Base-by-base conservation (phyloP, 2,329 filamentous ascomycete genomes). In the Claviceps cyperi region DNA sequence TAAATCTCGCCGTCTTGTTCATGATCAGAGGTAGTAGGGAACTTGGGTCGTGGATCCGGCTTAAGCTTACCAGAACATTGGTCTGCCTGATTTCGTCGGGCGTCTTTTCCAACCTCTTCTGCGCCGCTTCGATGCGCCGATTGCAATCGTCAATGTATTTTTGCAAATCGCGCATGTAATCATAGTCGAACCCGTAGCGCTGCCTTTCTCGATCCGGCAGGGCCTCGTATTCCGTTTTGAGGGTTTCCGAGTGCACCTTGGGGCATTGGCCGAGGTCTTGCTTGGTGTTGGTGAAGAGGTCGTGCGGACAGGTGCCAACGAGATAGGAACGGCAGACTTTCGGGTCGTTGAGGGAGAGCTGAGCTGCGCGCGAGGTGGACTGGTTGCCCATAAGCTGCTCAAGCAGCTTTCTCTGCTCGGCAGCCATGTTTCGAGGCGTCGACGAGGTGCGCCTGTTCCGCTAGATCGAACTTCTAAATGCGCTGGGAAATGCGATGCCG, bases 221-320 rank as follows among this genome's bases (percentile, higher is more conserved):
- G 1, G 71, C 75, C 58, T 94, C 85, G 66, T 92, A 98, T 65
- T 98, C 90, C 46, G 82, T 74, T 68, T 95, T 96, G 56, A 97
- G 76, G 13, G 81, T 80, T 64, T 96, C 90, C 46, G 81, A 86
- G 70, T 98, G 92, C 24, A 91, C 78, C 64, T 91, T 92, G 47
- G 86, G 79, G 63, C 92, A 98, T 0, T 81, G 78, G 2, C 92
- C 92, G 36, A 97, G 78, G 65, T 98, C 92, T 52, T 97, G 90
- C 72, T 96, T 97, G 44, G 92, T 98, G 71, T 98, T 98, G 57
- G 91, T 98, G 77, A 98, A 98, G 62, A 98, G 87, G 65, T 98
- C 92, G 74, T 97, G 91, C 1, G 92, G 92, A 66, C 92, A 98
- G 52, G 87, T 94, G 59, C 92, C 92, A 54, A 80, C 89, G 47